Conservation (phyloP, 2,329 filamentous ascomycete species). For the Ophiocordyceps unilateralis region DNA sequence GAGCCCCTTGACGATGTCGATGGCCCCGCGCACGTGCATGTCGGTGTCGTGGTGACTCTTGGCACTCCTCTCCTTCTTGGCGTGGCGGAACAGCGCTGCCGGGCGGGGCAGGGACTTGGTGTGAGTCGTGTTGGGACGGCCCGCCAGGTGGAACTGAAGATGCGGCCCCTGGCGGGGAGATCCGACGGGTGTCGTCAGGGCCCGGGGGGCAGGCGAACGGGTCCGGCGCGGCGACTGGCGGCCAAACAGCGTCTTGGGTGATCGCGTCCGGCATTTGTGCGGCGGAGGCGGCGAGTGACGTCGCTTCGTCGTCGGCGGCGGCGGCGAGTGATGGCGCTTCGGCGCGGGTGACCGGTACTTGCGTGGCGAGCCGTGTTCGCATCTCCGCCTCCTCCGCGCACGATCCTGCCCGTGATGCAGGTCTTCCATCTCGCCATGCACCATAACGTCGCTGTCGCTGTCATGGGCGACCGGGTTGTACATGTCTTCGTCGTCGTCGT, state of each 20-base stretch:
- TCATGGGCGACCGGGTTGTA: slow-evolving; percentile 39
- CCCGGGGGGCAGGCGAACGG: slow-evolving; percentile 2
- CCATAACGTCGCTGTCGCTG: slow-evolving; percentile 51
- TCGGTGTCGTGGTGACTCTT: slow-evolving; percentile 21
- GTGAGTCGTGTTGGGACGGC: slow-evolving; percentile 50
- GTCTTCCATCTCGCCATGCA: slow-evolving; percentile 56
- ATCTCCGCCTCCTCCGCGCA: slow-evolving; percentile 30
- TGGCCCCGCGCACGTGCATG: slow-evolving; percentile 70
- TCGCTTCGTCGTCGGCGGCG: neutral
- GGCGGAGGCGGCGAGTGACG: neutral
- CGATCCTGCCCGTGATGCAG: slow-evolving; percentile 40
- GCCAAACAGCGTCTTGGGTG: slow-evolving; percentile 8
- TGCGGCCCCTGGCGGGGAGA: slow-evolving; percentile 22
- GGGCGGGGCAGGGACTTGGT: slow-evolving; percentile 79
- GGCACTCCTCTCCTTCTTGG: slow-evolving; percentile 23
- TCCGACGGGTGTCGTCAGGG: slow-evolving; percentile 16
- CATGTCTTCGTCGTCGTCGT: slow-evolving; percentile 55
- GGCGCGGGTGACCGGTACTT: slow-evolving; percentile 14
- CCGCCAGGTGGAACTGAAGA: slow-evolving; percentile 21
- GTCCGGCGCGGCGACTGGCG: slow-evolving; percentile 2
- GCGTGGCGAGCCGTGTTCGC: slow-evolving; percentile 17
- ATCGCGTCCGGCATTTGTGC: neutral
- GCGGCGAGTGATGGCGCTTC: slow-evolving; percentile 14
- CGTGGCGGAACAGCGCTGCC: slow-evolving; percentile 48
- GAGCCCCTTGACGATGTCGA: slow-evolving; percentile 92